Conservation (phyloP, 192 early-diverging fungal genomes). For the Backusella parvicylindrica region DNA sequence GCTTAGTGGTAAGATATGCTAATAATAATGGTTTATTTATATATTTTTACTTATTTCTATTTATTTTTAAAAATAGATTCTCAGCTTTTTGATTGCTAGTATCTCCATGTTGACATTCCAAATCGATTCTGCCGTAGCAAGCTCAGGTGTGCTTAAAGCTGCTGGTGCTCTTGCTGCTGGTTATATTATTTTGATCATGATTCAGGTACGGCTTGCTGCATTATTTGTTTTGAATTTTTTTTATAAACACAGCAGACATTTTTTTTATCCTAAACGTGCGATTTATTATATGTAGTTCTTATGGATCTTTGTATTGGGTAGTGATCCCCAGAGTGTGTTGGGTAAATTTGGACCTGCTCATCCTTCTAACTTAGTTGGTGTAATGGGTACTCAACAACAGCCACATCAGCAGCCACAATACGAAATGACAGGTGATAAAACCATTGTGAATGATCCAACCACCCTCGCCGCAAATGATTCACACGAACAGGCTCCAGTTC, state of each 20-base stretch:
- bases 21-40: background rate
- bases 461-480: background rate
- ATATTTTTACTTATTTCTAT: background rate
- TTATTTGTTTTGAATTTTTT: background rate
- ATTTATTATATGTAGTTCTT: constrained; percentile 40
- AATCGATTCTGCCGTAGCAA: background rate
- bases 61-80: constrained; percentile 19
- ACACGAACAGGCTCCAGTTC: background rate
- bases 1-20: constrained; percentile 5
- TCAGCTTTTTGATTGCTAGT: constrained; percentile 22
- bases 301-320: constrained; percentile 68
- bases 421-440: constrained; percentile 9
- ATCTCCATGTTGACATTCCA: constrained; percentile 23
- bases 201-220: constrained; percentile 25
- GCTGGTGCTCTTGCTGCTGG: constrained; percentile 21
- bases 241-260: background rate
- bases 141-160: background rate
- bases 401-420: background rate
- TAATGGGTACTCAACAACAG: constrained; percentile 26
- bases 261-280: background rate
- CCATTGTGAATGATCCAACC: background rate
- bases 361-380: constrained; percentile 15
- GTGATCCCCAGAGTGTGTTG: constrained; percentile 32
- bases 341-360: background rate
- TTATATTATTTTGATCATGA: constrained; percentile 26